These are phyloP conservation scores for Pseudevernia furfuracea DNA, from an alignment of 495 filamentous ascomycete species.

Conservation along the genomic window DNA sequence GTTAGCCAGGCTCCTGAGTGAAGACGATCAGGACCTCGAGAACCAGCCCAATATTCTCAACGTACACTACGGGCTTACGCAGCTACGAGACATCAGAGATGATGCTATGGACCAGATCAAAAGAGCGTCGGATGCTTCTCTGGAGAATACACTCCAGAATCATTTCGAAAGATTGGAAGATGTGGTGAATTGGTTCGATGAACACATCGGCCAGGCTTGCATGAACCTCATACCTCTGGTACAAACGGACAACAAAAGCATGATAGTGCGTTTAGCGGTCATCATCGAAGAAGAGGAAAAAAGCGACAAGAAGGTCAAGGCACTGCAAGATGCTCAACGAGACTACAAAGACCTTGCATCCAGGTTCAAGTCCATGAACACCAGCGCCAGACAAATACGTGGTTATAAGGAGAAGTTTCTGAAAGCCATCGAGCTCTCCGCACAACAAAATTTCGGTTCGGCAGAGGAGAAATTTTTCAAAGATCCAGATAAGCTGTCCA, in stretches of 20 bases:
- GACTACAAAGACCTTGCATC: slow-evolving; percentile 90
- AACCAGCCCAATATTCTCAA: slow-evolving; percentile 86
- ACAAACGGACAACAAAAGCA: slow-evolving; percentile 70
- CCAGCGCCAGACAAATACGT: slow-evolving; percentile 80
- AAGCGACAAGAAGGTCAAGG: slow-evolving; percentile 82
- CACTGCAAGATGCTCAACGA: slow-evolving; percentile 85
- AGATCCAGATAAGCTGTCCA: slow-evolving; percentile 76
- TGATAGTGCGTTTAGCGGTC: slow-evolving; percentile 84
- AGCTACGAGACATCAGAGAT: slow-evolving; percentile 85
- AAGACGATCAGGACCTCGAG: slow-evolving; percentile 78
- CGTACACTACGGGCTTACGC: slow-evolving; percentile 84
- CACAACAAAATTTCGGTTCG: slow-evolving; percentile 65
- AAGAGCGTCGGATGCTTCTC: slow-evolving; percentile 60
- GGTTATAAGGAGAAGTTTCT: slow-evolving; percentile 97
- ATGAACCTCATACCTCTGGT: slow-evolving; percentile 84
- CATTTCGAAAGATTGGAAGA: slow-evolving; percentile 84
- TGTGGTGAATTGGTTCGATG: slow-evolving; percentile 88
- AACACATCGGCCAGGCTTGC: slow-evolving; percentile 79
- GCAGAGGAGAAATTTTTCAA: slow-evolving; percentile 67
- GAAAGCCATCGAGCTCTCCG: slow-evolving; percentile 64
- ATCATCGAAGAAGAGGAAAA: slow-evolving; percentile 94
- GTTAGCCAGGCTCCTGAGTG: slow-evolving; percentile 64
- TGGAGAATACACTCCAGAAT: slow-evolving; percentile 73
- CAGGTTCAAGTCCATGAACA: slow-evolving; percentile 88
- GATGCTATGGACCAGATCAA: slow-evolving; percentile 92